phyloP scores from a whole-genome alignment of 441 rosid species.

The Sinapis alba region DNA sequence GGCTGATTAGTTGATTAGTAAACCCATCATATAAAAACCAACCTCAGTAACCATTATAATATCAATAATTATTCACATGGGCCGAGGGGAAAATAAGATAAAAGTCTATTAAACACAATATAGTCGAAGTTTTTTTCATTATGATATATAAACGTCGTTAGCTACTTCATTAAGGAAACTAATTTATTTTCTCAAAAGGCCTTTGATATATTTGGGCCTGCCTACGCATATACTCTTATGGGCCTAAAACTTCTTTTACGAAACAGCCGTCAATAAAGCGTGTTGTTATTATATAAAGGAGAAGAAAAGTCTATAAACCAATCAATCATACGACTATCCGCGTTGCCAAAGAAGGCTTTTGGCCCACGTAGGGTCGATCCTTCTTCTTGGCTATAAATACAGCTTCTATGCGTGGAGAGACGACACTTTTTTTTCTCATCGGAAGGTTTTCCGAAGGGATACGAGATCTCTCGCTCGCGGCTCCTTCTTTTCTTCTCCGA shows the following conservation, averaged over 20 bases:
- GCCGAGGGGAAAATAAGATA: not conserved
- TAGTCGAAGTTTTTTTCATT: too few species aligned
- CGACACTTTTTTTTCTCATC: slow-evolving; percentile 8
- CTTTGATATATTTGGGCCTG: not conserved
- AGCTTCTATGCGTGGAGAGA: not conserved
- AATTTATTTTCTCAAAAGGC: not conserved
- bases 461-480: slow-evolving; percentile 34
- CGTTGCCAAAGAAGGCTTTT: slow-evolving; percentile 32
- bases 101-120: not conserved
- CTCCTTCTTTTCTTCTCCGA: slow-evolving; percentile 24
- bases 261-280: not conserved
- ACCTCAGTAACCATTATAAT: not conserved
- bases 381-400: slow-evolving; percentile 20
- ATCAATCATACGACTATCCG: not conserved
- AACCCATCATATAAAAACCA: not conserved
- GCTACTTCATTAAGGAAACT: not conserved
- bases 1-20: not conserved
- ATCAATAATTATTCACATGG: not conserved
- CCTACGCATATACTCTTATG: not conserved
- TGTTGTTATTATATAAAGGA: not conserved
- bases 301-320: slow-evolving; percentile 1
- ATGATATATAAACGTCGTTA: not conserved
- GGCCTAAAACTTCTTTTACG: not conserved
- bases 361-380: slow-evolving; percentile 21
- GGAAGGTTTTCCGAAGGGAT: slow-evolving; percentile 22